These are phyloP conservation scores for Colletotrichum horii DNA, from an alignment of 2,329 filamentous ascomycete genomes.

Conservation along the genomic window DNA sequence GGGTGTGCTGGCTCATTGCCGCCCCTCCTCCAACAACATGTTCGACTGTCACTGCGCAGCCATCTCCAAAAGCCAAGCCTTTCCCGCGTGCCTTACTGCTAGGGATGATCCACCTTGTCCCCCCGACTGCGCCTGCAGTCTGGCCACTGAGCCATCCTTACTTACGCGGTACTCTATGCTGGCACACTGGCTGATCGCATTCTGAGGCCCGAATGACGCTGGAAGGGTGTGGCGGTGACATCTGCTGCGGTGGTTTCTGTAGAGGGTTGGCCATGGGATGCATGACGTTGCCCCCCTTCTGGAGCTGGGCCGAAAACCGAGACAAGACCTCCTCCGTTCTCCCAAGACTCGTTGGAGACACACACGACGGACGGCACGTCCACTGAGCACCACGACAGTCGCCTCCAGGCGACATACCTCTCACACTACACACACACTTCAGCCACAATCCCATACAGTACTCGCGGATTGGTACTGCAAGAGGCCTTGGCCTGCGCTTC, in stretches of 20 bases:
- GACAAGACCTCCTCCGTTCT: conserved; percentile 2
- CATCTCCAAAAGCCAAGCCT: neutral
- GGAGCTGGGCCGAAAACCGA: conserved; percentile 5
- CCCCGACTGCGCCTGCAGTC: neutral
- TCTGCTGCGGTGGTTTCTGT: neutral
- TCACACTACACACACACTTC: neutral
- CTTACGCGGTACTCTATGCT: neutral
- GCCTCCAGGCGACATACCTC: neutral
- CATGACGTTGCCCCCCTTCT: conserved; percentile 14
- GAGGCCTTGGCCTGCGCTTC: neutral
- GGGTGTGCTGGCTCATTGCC: neutral
- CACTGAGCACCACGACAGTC: neutral
- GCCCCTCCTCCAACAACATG: neutral
- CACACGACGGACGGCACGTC: neutral
- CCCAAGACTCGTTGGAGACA: neutral
- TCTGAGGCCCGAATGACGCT: neutral
- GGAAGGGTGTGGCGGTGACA: conserved; percentile 3
- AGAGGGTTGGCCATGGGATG: neutral
- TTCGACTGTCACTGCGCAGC: neutral
- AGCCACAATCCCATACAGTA: neutral
- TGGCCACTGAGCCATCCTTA: neutral
- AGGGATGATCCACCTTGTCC: neutral
- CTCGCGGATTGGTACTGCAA: neutral
- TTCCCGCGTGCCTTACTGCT: neutral
- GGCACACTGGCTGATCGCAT: neutral